These are phyloP conservation scores for Saksenaea oblongispora DNA, from an alignment of 371 early-diverging fungal species.

Conservation along the genomic window DNA sequence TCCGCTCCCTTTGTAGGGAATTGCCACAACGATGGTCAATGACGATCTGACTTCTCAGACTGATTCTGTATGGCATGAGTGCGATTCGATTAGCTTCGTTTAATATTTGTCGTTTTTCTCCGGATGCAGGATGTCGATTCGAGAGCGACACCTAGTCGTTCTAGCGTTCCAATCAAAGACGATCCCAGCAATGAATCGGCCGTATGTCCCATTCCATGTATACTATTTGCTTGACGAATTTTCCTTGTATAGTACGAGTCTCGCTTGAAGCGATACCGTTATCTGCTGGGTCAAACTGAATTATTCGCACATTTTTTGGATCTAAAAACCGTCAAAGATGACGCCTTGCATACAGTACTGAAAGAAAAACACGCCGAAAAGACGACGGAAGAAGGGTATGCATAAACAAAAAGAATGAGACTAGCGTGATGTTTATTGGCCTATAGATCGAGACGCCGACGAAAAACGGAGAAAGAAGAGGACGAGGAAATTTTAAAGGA, in stretches of 20 bases:
- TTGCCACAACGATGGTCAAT: neutral
- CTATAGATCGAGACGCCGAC: constrained; percentile 58
- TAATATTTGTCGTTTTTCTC: neutral
- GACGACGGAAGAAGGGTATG: constrained; percentile 14
- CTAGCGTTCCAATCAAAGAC: neutral
- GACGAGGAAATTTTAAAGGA: constrained; percentile 77
- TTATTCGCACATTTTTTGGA: constrained; percentile 54
- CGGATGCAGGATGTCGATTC: neutral
- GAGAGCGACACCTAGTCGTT: neutral
- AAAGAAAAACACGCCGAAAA: constrained; percentile 17
- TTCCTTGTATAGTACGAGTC: constrained; percentile 6
- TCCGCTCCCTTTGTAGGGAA: neutral
- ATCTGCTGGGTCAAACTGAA: constrained; percentile 77
- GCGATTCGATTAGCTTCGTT: neutral
- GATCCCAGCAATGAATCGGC: neutral
- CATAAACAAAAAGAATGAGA: constrained; percentile 5
- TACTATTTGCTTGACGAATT: neutral
- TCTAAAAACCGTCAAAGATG: constrained; percentile 26
- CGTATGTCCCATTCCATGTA: neutral
- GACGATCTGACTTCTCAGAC: neutral
- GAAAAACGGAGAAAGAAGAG: constrained; percentile 90
- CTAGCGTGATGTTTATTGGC: neutral
- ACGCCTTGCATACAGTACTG: constrained; percentile 11
- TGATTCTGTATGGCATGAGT: neutral
- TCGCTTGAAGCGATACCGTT: constrained; percentile 53